Evolutionary conservation across 163 green algal genomes (phyloP).

Genomic region (Scenedesmus sp.): DNA sequence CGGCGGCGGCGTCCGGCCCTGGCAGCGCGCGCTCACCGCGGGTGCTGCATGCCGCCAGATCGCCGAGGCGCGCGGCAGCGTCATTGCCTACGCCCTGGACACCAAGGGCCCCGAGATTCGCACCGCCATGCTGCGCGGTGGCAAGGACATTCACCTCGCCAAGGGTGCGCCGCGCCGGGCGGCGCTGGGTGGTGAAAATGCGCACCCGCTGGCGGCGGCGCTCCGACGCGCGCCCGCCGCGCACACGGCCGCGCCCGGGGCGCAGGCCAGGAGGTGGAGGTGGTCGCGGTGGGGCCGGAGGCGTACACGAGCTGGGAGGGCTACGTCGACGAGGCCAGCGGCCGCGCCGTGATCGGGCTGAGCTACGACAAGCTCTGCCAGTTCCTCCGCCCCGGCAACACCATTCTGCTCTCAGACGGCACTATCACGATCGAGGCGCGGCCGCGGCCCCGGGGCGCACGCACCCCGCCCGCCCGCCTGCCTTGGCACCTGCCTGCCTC

Average conservation of each 20-base stretch:
- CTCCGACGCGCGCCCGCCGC: background rate
- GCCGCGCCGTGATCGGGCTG: slow-evolving; percentile 58
- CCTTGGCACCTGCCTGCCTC: no score
- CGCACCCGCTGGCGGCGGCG: background rate
- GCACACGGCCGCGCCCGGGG: background rate
- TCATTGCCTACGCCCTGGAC: slow-evolving; percentile 81
- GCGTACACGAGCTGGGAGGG: slow-evolving; percentile 66
- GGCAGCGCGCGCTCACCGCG: no score
- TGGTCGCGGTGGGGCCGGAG: slow-evolving; percentile 70
- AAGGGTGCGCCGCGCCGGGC: slow-evolving; percentile 29
- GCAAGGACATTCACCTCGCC: slow-evolving; percentile 65
- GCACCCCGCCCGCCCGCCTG: background rate
- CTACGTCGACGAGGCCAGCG: slow-evolving; percentile 50
- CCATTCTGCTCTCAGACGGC: slow-evolving; percentile 45
- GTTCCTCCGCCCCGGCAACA: slow-evolving; percentile 59
- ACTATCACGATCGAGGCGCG: slow-evolving; percentile 55
- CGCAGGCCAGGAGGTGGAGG: slow-evolving; percentile 64
- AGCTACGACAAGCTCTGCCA: slow-evolving; percentile 65
- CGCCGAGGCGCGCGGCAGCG: slow-evolving; percentile 12
- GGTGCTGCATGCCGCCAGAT: no score
- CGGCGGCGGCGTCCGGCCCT: background rate
- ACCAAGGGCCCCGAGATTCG: slow-evolving; percentile 97
- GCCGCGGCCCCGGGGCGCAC: background rate
- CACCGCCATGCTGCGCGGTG: slow-evolving; percentile 90
- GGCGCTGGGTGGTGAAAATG: background rate